phyloP scores from a whole-genome alignment of 371 early-diverging fungal genomes.

The Haplosporangium sp. region DNA sequence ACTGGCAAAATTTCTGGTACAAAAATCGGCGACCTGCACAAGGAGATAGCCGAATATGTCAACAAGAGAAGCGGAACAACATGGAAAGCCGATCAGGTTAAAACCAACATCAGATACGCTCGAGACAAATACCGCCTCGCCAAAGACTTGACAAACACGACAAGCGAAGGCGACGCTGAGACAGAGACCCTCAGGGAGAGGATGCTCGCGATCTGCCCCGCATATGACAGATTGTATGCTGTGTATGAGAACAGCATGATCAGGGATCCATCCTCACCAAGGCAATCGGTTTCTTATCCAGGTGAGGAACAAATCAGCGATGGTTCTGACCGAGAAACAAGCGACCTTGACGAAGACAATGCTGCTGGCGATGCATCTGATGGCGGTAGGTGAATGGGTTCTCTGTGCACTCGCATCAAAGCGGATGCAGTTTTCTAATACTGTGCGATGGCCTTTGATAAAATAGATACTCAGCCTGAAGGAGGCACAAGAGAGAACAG shows the following conservation, averaged over 20 bases:
- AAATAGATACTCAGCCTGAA: no score
- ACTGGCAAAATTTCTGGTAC: background rate
- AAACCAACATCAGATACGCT: background rate
- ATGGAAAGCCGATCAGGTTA: background rate
- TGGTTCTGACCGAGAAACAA: no score
- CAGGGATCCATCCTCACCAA: background rate
- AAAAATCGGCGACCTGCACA: background rate
- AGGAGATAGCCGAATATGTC: background rate
- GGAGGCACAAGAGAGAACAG: no score
- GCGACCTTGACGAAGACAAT: conserved; percentile 3
- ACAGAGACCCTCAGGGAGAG: background rate
- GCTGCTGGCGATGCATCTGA: background rate
- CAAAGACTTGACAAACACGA: background rate
- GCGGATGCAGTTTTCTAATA: no score
- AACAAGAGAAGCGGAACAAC: background rate
- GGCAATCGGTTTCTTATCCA: background rate
- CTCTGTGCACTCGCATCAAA: no score
- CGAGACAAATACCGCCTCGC: background rate
- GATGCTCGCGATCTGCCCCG: background rate
- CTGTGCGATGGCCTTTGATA: no score
- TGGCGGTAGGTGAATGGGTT: background rate
- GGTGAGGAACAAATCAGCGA: background rate
- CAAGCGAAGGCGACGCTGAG: background rate
- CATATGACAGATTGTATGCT: background rate
- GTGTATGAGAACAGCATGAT: background rate